These are phyloP conservation scores for Oropetium thomaeum DNA, from an alignment of 176 grass and related monocot species.

Conservation along the genomic window DNA sequence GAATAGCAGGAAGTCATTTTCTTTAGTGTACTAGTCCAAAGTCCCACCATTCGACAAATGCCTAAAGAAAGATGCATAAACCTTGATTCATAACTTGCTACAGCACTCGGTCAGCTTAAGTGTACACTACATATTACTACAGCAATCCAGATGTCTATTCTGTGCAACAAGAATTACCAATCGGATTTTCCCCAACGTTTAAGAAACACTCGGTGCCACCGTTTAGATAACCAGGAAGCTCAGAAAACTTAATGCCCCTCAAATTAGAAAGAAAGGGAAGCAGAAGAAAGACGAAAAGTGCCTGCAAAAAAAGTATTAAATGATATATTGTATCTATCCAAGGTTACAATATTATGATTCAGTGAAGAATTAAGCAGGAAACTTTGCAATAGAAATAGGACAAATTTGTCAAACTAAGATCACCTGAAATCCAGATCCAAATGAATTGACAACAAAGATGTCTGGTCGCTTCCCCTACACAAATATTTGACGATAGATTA, in stretches of 20 bases:
- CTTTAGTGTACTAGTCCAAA: background rate
- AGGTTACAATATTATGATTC: background rate
- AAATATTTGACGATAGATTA: no score
- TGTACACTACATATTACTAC: background rate
- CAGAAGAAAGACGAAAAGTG: slow-evolving; percentile 89
- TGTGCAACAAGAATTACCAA: slow-evolving; percentile 55
- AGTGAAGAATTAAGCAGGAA: background rate
- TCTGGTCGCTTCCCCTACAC: slow-evolving; percentile 72
- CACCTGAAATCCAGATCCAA: slow-evolving; percentile 97
- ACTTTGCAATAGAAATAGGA: background rate
- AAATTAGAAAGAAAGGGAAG: slow-evolving; percentile 86
- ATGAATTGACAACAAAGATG: slow-evolving; percentile 98
- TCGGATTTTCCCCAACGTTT: slow-evolving; percentile 60
- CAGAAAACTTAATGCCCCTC: slow-evolving; percentile 80
- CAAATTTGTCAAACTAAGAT: slow-evolving; percentile 5
- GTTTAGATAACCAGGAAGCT: slow-evolving; percentile 79
- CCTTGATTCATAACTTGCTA: background rate
- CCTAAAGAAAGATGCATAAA: background rate
- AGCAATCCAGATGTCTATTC: background rate
- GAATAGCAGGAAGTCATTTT: background rate
- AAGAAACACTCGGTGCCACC: slow-evolving; percentile 83
- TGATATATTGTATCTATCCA: slow-evolving; percentile 5
- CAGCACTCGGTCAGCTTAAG: background rate
- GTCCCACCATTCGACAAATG: background rate
- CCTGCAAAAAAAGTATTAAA: slow-evolving; percentile 47